phyloP scores from a whole-genome alignment of 441 rosid genomes.

The Manihot esculenta region DNA sequence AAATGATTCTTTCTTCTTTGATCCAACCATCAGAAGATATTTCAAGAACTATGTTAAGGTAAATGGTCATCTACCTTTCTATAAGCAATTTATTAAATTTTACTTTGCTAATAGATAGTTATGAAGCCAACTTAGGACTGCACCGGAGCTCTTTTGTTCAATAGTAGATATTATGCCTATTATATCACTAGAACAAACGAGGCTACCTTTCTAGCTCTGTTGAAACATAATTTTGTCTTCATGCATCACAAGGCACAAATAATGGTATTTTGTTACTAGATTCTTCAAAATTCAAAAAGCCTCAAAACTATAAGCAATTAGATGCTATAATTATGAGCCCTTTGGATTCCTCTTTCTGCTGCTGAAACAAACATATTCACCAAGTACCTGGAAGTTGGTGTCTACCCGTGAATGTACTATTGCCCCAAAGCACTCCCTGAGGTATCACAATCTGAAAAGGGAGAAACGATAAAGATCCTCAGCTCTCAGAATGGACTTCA shows the following conservation, averaged over 20 bases:
- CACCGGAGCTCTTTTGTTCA: neutral
- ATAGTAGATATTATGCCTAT: neutral
- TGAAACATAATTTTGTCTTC: neutral
- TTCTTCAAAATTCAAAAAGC: neutral
- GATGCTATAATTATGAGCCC: neutral
- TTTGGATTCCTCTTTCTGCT: neutral
- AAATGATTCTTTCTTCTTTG: conserved; percentile 93
- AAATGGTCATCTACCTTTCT: conserved; percentile 14
- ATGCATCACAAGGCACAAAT: neutral
- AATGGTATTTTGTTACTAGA: too few relatives aligned
- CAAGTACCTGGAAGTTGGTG: neutral
- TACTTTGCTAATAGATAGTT: too few relatives aligned
- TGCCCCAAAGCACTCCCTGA: neutral
- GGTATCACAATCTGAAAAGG: neutral
- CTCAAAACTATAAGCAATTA: neutral
- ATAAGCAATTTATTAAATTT: neutral
- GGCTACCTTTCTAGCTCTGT: neutral
- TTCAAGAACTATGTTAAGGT: conserved; percentile 79
- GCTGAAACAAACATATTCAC: neutral
- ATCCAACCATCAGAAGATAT: conserved; percentile 84
- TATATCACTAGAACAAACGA: neutral
- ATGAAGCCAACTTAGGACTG: too few relatives aligned
- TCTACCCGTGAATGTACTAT: neutral
- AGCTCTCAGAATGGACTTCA: neutral
- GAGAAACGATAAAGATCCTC: neutral